Evolutionary conservation across 768 basidiomycete species (phyloP), one percentile per base, ranked within the genome.

Genomic region (Pluteus cervinus): DNA sequence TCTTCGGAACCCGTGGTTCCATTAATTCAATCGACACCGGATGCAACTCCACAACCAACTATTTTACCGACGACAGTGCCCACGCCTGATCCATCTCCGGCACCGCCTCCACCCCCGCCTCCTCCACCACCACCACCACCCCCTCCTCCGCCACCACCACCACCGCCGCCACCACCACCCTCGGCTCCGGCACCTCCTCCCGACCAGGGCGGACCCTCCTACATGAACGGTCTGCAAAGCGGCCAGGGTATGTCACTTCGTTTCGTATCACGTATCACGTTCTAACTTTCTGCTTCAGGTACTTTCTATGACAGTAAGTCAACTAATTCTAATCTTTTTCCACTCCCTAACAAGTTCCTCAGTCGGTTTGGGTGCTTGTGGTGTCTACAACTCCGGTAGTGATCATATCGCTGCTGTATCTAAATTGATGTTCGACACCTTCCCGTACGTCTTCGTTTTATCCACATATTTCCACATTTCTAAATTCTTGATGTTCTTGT

Each of bases 301-400:
- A 81, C 79, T 24, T 81, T 59, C 57, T 81, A 78, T 48, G 50
- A 41, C 15, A 68, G 69, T 66, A 39, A 28, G 65, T 57, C n/a
- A n/a, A n/a, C n/a, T 15, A 3, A 37, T 35, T 29, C 16, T 22
- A 44, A n/a, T n/a, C 17, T n/a, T 21, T 24, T 12, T 21, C 28
- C 33, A 29, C 23, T 32, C 12, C 10, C 42, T 31, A 42, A 12
- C 34, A 26, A 17, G 40, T 46, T 36, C n/a, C n/a, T 15, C 32
- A 71, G 69, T 78, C 41, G 81, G 79, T 36, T 66, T 81, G 28
- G 78, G 77, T 39, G 69, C 81, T 7, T 84, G 81, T 53, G 81
- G 80, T 33, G 67, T 71, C 47, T 63, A 58, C 31, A 81, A 79
- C 61, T 56, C 42, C 0, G 71, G 75, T 48, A 40, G 43, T 6